Percentiles rank a stretch among this genome's conserved stretches.
phyloP scores from a whole-genome alignment of 2,329 filamentous ascomycete genomes.

The Raffaelea ambrosiae region DNA sequence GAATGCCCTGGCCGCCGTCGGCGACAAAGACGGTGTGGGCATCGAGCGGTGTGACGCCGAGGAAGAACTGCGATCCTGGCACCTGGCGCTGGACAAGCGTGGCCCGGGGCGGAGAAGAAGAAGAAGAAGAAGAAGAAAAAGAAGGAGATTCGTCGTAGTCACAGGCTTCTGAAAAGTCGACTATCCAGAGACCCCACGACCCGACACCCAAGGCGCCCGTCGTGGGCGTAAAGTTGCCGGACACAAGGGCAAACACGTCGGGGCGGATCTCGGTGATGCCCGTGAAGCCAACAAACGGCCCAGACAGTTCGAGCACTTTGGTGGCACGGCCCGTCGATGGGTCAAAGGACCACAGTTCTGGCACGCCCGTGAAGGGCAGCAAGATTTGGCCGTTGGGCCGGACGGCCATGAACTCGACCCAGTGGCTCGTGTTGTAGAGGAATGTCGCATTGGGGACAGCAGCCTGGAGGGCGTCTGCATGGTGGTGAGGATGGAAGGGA shows the following conservation, averaged over 20 bases:
- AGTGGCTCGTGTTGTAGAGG: constrained; percentile 10
- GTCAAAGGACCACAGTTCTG: constrained; percentile 19
- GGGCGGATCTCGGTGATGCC: constrained; percentile 22
- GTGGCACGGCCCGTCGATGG: background rate
- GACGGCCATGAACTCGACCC: constrained; percentile 21
- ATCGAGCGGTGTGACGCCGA: constrained; percentile 19
- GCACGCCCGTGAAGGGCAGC: constrained; percentile 21
- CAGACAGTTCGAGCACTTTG: background rate
- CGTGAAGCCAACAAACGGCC: constrained; percentile 10
- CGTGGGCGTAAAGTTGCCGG: constrained; percentile 7
- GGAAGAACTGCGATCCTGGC: constrained; percentile 19
- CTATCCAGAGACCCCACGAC: constrained; percentile 20
- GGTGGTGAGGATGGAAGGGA: no score
- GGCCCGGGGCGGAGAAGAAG: constrained; percentile 6
- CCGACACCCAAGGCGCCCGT: constrained; percentile 8
- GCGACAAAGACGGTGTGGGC: constrained; percentile 20
- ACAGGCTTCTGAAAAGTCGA: constrained; percentile 15
- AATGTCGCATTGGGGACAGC: background rate
- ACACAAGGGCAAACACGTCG: constrained; percentile 21
- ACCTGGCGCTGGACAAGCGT: constrained; percentile 18
- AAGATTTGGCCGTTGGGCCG: constrained; percentile 21
- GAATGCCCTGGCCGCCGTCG: constrained; percentile 20
- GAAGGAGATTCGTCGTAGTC: no score
- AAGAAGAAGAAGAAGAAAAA: no score
- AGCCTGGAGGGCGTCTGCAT: no score